Conservation (phyloP, 2,329 filamentous ascomycete genomes). For the Apiospora koreana region DNA sequence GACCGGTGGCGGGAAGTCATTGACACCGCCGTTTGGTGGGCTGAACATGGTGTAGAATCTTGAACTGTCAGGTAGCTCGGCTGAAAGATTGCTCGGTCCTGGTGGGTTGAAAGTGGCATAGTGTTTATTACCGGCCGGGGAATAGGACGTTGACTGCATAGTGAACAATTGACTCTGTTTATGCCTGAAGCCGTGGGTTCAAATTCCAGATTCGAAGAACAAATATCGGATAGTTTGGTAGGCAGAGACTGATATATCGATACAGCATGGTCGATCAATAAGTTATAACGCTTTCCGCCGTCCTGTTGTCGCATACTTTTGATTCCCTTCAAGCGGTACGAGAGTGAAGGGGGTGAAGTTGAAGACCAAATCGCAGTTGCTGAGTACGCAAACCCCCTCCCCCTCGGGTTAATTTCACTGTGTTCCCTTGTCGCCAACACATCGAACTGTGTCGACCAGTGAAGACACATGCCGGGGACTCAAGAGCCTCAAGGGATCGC, state of each 20-base stretch:
- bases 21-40: background rate
- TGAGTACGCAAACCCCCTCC: background rate
- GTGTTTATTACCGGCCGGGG: background rate
- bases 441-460: background rate
- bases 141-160: background rate
- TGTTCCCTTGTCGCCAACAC: background rate
- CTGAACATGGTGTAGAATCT: background rate
- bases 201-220: background rate
- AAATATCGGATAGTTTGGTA: background rate
- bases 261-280: background rate
- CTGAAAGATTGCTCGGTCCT: background rate
- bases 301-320: background rate
- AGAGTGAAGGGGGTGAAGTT: background rate
- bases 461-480: background rate
- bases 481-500: background rate
- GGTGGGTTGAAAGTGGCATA: background rate
- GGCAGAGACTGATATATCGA: background rate
- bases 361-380: background rate
- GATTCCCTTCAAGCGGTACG: background rate
- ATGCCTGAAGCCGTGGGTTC: background rate
- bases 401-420: background rate
- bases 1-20: too few species aligned
- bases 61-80: background rate
- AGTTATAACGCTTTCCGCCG: background rate
- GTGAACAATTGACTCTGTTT: background rate